Base-by-base conservation (phyloP, 2,329 filamentous ascomycete genomes). In the Fusarium algeriense region DNA sequence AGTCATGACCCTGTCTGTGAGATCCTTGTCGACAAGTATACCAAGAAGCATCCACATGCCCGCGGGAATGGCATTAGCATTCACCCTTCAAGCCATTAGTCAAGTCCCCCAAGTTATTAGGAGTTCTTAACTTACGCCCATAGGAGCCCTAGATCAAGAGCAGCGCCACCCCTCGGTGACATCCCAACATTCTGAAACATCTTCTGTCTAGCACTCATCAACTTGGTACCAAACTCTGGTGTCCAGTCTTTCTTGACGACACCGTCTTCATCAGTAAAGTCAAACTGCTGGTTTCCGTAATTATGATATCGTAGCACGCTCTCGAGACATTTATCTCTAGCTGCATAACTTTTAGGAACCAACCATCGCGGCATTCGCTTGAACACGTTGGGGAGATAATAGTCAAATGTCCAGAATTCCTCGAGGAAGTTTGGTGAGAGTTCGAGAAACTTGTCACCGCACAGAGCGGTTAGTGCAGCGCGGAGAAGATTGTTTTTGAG, bases 191-290 rank as follows among this genome's bases (percentile, higher is more conserved):
- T 69, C 14, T 28, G 12, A 0, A 71, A 74, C 62, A 75, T 69
- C 19, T 45, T 50, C 2, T 74, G 76, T 20, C 78, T 64, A 5
- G 70, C 56, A 13, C 73, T 71, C 70, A 80, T 75, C 6, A 80
- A 37, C 15, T 64, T 79, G 2, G 73, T 60, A 2, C 74, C 75
- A 43, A 68, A 77, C 45, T 73, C 61, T 0, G 67, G 34, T 1
- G 74, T 77, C 75, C 75, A 77, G 1, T 76, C 67, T 2, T 56
- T 60, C 7, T 58, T 64, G 8, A 75, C 40, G 0, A 65, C 14
- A 2, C 48, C 48, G 1, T 63, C 40, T 14, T 68, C 38, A 5
- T 70, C 55, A 0, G 6, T 23, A 19, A 68, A 64, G 15, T 73
- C 62, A 14, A 73, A 54, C 0, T 48, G 15, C 13, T 61, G 14